A percentile compares a stretch with the other conserved stretches of the same genome.
phyloP scores from a whole-genome alignment of 805 yeast species.

The Starmera caribaea region DNA sequence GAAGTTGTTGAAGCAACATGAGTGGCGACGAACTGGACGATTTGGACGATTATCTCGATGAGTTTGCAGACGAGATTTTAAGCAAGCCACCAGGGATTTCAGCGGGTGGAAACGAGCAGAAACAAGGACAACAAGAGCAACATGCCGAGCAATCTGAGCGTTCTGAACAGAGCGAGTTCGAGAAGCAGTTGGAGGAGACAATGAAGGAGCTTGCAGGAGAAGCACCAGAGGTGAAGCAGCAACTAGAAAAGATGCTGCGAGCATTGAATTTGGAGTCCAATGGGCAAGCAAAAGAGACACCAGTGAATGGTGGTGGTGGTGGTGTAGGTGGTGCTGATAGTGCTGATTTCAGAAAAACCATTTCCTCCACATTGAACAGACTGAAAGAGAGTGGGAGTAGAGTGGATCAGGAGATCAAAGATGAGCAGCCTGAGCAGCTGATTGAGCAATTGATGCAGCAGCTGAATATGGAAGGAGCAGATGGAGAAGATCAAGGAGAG shows the following conservation, averaged over 20 bases:
- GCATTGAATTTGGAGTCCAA: background rate
- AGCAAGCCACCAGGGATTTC: conserved; percentile 28
- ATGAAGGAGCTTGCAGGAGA: conserved; percentile 26
- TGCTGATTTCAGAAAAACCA: conserved; percentile 57
- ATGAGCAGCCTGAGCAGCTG: conserved; percentile 42
- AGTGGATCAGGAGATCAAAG: conserved; percentile 49
- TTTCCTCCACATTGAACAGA: conserved; percentile 71
- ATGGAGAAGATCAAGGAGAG: conserved; percentile 33
- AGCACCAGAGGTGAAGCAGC: conserved; percentile 42
- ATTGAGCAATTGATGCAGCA: conserved; percentile 59
- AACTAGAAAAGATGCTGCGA: conserved; percentile 28
- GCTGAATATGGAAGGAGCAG: conserved; percentile 35
- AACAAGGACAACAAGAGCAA: conserved; percentile 1
- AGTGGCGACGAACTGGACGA: conserved; percentile 52
- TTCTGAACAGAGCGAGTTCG: conserved; percentile 21
- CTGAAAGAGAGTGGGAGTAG: conserved; percentile 67
- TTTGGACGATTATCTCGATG: conserved; percentile 78
- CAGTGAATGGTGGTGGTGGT: conserved; percentile 19
- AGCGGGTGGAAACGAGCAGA: conserved; percentile 6
- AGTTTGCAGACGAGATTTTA: conserved; percentile 64
- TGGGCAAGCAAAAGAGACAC: too few species aligned
- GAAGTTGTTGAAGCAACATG: background rate
- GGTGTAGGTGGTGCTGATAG: conserved; percentile 26
- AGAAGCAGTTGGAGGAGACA: conserved; percentile 18
- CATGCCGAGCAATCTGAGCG: background rate